phyloP scores from a whole-genome alignment of 441 rosid species.

The Biscutella auriculata region DNA sequence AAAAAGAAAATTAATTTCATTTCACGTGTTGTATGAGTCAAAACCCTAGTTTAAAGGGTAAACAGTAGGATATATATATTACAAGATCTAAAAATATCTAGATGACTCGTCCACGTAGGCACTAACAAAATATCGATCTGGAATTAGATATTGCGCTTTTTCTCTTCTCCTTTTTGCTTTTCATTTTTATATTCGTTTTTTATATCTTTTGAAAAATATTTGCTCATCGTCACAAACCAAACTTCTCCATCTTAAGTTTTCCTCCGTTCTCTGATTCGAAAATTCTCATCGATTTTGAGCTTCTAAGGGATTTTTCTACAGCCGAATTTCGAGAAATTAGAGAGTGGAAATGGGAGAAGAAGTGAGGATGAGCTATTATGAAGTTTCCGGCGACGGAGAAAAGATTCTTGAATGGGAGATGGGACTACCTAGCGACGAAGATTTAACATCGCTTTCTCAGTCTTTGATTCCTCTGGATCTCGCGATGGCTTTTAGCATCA shows the following conservation, averaged over 20 bases:
- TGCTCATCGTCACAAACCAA: slow-evolving; percentile 24
- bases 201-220: slow-evolving; percentile 3
- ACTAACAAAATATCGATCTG: slow-evolving; percentile 26
- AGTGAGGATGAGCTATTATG: slow-evolving; percentile 53
- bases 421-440: slow-evolving; percentile 68
- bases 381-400: slow-evolving; percentile 38
- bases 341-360: slow-evolving; percentile 54
- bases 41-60: background rate
- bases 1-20: too few relatives aligned
- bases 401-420: slow-evolving; percentile 73
- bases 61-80: slow-evolving; percentile 23
- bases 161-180: slow-evolving; percentile 4
- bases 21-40: too few relatives aligned
- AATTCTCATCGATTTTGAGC: background rate
- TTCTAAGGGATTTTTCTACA: background rate
- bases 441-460: slow-evolving; percentile 69
- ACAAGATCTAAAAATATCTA: slow-evolving; percentile 66
- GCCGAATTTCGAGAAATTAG: background rate
- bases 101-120: slow-evolving; percentile 74
- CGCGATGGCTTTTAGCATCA: slow-evolving; percentile 78
- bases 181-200: background rate
- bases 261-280: slow-evolving; percentile 12
- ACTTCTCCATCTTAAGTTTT: slow-evolving; percentile 12
- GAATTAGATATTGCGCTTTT: slow-evolving; percentile 56
- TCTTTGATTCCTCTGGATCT: slow-evolving; percentile 60